These are phyloP conservation scores for Pleurotus cornucopiae DNA, from an alignment of 768 basidiomycete genomes.

Conservation along the genomic window DNA sequence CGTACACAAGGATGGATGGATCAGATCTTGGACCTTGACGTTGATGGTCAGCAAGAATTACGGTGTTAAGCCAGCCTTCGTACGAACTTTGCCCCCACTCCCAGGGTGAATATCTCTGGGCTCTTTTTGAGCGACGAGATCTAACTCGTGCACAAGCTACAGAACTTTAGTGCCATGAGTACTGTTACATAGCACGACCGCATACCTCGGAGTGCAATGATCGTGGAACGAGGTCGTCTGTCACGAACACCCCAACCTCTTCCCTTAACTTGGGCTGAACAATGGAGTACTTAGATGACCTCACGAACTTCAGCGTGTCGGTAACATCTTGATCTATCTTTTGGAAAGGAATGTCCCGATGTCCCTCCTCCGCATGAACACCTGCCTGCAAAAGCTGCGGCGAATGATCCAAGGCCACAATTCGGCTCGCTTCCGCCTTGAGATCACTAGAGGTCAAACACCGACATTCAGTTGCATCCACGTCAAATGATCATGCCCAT, in stretches of 20 bases:
- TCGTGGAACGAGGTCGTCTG: constrained; percentile 10
- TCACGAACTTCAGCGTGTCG: not conserved
- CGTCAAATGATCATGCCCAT: not conserved
- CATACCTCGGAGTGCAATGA: constrained; percentile 12
- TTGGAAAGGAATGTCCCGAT: not conserved
- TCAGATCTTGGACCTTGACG: constrained; percentile 13
- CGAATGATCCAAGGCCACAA: not conserved
- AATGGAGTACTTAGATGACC: not conserved
- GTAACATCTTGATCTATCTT: not conserved
- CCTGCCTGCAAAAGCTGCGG: not conserved
- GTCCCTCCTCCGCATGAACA: not conserved
- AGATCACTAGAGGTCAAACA: not conserved
- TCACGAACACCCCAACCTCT: constrained; percentile 8
- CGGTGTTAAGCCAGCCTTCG: not conserved
- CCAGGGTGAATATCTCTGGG: constrained; percentile 14
- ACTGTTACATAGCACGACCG: not conserved
- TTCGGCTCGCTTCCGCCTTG: constrained; percentile 4
- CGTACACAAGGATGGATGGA: constrained; percentile 15
- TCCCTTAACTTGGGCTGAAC: not conserved
- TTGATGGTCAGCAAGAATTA: too few species aligned
- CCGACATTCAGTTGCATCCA: not conserved
- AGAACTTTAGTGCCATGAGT: not conserved
- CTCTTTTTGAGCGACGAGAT: constrained; percentile 10
- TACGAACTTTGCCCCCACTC: constrained; percentile 11
- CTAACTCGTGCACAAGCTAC: constrained; percentile 10